A percentile compares a stretch with the other conserved stretches of the same genome.
These are phyloP conservation scores for Krasilnikovozyma curviuscula DNA, from an alignment of 768 basidiomycete species.

Conservation along the genomic window DNA sequence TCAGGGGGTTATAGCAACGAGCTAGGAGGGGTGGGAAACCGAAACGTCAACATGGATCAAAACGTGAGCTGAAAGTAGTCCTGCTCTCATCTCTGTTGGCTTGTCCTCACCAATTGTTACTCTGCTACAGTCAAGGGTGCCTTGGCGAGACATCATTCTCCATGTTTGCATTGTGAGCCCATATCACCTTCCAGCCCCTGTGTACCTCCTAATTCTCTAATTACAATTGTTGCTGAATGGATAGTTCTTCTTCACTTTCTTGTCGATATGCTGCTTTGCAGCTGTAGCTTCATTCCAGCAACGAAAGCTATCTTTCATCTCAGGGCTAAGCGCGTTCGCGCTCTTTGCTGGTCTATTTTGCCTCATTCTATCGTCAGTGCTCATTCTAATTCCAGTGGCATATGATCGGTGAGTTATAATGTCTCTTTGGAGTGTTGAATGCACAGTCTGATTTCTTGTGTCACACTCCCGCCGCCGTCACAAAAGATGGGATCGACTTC, in stretches of 20 bases:
- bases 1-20: too few relatives aligned
- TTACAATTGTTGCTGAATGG: too few relatives aligned
- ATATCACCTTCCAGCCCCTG: too few relatives aligned
- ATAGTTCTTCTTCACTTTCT: conserved; percentile 76
- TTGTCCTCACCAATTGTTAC: too few relatives aligned
- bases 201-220: too few relatives aligned
- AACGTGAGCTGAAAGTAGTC: too few relatives aligned
- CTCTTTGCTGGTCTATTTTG: conserved; percentile 56
- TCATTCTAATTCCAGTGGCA: conserved; percentile 41
- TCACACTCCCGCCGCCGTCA: conserved; percentile 29
- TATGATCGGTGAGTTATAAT: conserved; percentile 21
- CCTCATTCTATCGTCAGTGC: conserved; percentile 52
- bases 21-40: too few relatives aligned
- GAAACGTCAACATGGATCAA: too few relatives aligned
- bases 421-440: not conserved
- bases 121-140: too few relatives aligned
- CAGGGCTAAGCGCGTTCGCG: conserved; percentile 69
- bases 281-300: conserved; percentile 67
- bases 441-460: not conserved
- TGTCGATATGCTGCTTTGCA: conserved; percentile 79
- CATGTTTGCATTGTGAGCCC: too few relatives aligned
- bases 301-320: not conserved
- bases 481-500: conserved; percentile 67
- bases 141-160: too few relatives aligned
- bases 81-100: too few relatives aligned